phyloP scores from a whole-genome alignment of 257 asterid genomes.

The Salvia rosmarinus region DNA sequence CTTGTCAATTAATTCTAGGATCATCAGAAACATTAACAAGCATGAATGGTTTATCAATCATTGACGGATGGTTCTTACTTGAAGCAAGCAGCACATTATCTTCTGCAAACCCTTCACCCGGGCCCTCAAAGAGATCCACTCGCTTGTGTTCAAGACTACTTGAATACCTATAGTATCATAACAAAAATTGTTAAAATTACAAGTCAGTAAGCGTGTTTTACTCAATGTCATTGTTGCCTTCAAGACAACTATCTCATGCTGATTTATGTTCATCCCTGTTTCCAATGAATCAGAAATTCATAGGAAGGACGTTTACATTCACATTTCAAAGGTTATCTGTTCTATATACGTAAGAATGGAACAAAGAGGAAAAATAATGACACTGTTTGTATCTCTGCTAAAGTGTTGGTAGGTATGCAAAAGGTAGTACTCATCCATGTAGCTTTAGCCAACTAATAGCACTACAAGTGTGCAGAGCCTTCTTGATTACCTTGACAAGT shows the following conservation, averaged over 20 bases:
- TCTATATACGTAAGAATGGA: constrained; percentile 7
- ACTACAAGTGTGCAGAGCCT: too few species aligned
- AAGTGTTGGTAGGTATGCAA: too few species aligned
- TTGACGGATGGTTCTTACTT: constrained; percentile 51
- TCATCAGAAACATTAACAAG: neutral
- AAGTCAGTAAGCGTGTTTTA: neutral
- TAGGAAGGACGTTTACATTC: neutral
- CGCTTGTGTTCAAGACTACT: constrained; percentile 86
- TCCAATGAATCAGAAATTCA: constrained; percentile 10
- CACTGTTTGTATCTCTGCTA: constrained; percentile 8
- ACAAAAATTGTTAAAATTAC: constrained; percentile 24
- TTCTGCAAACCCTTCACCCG: constrained; percentile 88
- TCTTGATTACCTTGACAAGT: too few species aligned
- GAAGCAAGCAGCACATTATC: constrained; percentile 94
- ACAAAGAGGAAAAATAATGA: constrained; percentile 17
- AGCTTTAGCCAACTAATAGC: too few species aligned
- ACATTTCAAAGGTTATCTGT: neutral
- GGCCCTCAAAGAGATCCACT: constrained; percentile 95
- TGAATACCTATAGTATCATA: constrained; percentile 65
- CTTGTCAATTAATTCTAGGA: neutral
- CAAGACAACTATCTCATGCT: constrained; percentile 8
- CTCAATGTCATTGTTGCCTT: constrained; percentile 19
- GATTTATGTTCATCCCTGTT: neutral
- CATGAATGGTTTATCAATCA: constrained; percentile 14
- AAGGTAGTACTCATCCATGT: too few species aligned